These are phyloP conservation scores for Lolium rigidum DNA, from an alignment of 176 grass and related monocot genomes.

Conservation along the genomic window DNA sequence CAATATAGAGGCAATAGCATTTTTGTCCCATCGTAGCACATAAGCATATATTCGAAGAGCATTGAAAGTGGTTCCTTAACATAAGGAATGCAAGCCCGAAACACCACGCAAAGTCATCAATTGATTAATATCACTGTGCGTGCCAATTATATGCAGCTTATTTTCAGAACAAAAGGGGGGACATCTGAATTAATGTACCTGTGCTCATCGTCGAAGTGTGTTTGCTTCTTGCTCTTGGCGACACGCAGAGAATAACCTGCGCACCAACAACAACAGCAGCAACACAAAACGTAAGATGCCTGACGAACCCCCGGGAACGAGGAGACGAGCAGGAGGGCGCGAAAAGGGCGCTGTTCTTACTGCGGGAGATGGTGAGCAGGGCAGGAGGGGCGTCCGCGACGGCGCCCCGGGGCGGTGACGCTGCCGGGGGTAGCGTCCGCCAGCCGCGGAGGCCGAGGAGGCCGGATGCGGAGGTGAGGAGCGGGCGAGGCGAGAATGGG, in stretches of 20 bases:
- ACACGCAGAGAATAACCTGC: constrained; percentile 94
- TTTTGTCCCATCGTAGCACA: not conserved
- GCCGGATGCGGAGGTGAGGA: constrained; percentile 31
- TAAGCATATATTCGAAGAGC: not conserved
- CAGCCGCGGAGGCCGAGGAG: constrained; percentile 31
- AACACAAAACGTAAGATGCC: not conserved
- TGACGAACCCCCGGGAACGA: not conserved
- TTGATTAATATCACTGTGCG: not conserved
- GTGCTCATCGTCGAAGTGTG: constrained; percentile 73
- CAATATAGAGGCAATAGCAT: constrained; percentile 20
- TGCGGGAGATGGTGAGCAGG: constrained; percentile 45
- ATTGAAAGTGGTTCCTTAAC: not conserved
- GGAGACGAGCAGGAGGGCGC: not conserved
- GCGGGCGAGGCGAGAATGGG: constrained; percentile 22
- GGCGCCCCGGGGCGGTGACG: constrained; percentile 22
- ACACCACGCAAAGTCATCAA: not conserved
- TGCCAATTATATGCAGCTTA: not conserved
- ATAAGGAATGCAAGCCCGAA: not conserved
- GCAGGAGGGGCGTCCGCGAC: constrained; percentile 39
- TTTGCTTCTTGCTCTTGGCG: constrained; percentile 74
- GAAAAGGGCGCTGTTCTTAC: constrained; percentile 27
- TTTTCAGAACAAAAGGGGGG: not conserved
- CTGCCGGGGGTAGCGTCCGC: constrained; percentile 16
- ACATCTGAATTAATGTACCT: constrained; percentile 50
- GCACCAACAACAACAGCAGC: constrained; percentile 40